Conservation (phyloP, 257 asterid species). For the Salvia splendens region DNA sequence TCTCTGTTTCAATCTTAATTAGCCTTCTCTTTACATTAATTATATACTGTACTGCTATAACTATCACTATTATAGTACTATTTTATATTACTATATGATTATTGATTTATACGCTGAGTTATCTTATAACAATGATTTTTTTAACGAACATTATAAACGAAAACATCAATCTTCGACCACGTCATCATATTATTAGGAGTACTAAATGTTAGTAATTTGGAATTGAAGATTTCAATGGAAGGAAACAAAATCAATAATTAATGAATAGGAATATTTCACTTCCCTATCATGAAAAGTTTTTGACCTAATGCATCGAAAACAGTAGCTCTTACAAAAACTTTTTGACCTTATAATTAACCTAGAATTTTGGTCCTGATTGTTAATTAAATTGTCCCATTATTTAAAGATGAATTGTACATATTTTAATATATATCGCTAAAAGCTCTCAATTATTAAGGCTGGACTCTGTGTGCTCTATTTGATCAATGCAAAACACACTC, state of each 20-base stretch:
- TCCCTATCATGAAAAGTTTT: constrained; percentile 5
- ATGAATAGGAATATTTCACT: neutral
- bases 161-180: neutral
- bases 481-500: too few species aligned
- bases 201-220: neutral
- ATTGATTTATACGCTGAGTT: neutral
- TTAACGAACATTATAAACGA: too few species aligned
- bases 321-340: constrained; percentile 39
- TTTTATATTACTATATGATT: too few species aligned
- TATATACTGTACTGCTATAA: too few species aligned
- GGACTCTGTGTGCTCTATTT: constrained; percentile 11
- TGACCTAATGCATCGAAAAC: constrained; percentile 38
- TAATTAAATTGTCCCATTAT: neutral
- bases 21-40: too few species aligned
- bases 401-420: neutral
- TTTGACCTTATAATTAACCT: constrained; percentile 56
- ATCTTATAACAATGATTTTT: too few species aligned
- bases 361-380: constrained; percentile 22
- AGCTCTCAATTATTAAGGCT: constrained; percentile 25
- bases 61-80: too few species aligned
- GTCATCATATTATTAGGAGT: neutral
- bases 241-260: neutral
- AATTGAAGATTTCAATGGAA: neutral
- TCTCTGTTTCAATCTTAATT: too few species aligned
- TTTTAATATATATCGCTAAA: neutral